phyloP scores from a whole-genome alignment of 768 basidiomycete species.

The Tremella mesenterica region DNA sequence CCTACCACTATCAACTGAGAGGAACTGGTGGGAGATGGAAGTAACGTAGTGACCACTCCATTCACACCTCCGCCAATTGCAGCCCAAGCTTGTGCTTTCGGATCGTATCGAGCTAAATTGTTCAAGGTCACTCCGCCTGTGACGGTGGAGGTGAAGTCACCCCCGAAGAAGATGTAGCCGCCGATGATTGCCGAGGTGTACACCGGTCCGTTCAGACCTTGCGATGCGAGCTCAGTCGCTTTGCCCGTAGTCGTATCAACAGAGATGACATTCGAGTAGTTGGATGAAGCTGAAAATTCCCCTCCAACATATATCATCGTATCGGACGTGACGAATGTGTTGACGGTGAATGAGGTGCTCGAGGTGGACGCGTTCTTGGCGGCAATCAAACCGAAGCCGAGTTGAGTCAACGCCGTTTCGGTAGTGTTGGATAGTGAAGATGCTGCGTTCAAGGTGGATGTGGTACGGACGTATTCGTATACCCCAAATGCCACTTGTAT shows the following conservation, averaged over 20 bases:
- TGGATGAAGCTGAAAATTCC: conserved; percentile 55
- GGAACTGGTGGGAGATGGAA: conserved; percentile 29
- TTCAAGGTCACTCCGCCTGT: conserved; percentile 49
- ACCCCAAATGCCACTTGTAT: conserved; percentile 61
- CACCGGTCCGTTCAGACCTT: conserved; percentile 75
- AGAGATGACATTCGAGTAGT: conserved; percentile 59
- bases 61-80: conserved; percentile 65
- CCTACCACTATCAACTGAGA: conserved; percentile 61
- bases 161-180: conserved; percentile 67
- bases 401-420: conserved; percentile 58
- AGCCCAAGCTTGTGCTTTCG: conserved; percentile 58
- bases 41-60: conserved; percentile 62
- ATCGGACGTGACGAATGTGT: conserved; percentile 54
- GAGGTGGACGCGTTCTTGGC: conserved; percentile 46
- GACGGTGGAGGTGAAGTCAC: conserved; percentile 66
- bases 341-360: conserved; percentile 19
- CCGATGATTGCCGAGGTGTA: conserved; percentile 54
- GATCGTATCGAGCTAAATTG: conserved; percentile 64
- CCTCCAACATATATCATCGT: conserved; percentile 68
- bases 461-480: conserved; percentile 70
- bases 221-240: conserved; percentile 52
- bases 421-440: conserved; percentile 58
- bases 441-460: conserved; percentile 51
- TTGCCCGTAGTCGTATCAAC: conserved; percentile 53
- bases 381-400: conserved; percentile 57